phyloP scores from a whole-genome alignment of 2,329 filamentous ascomycete genomes.

The Fusarium nanum region DNA sequence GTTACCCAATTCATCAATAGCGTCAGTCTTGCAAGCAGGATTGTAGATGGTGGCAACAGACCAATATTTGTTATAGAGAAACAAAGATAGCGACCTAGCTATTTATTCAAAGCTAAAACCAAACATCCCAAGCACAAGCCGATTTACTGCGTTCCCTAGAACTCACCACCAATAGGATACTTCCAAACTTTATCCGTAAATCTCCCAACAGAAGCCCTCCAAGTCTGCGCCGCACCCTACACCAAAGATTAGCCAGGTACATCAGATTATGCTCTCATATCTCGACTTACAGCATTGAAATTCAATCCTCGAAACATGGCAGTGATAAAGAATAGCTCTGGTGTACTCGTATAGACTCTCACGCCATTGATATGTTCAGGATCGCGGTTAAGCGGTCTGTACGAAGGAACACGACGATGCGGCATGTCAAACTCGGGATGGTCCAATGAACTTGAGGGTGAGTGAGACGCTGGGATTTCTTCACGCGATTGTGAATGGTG shows the following conservation, averaged over 20 bases:
- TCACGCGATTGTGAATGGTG: conserved; percentile 16
- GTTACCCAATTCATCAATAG: too few relatives aligned
- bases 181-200: conserved; percentile 29
- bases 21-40: too few relatives aligned
- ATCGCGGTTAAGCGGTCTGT: conserved; percentile 15
- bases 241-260: neutral
- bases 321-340: conserved; percentile 22
- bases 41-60: too few relatives aligned
- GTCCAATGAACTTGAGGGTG: neutral
- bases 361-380: conserved; percentile 9
- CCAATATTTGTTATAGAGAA: too few relatives aligned
- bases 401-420: conserved; percentile 27
- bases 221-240: conserved; percentile 23
- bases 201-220: conserved; percentile 28
- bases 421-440: conserved; percentile 19
- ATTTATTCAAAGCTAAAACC: neutral
- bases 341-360: conserved; percentile 12
- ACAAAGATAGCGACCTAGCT: neutral
- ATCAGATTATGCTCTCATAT: too few relatives aligned
- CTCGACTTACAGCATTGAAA: conserved; percentile 19
- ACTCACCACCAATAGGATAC: conserved; percentile 28
- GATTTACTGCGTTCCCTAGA: neutral
- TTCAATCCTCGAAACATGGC: conserved; percentile 24
- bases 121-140: rapidly evolving
- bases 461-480: neutral